A percentile compares a stretch with the other conserved stretches of the same genome.
phyloP scores from a whole-genome alignment of 75 land plant genomes.

The Adiantum capillusveneris region DNA sequence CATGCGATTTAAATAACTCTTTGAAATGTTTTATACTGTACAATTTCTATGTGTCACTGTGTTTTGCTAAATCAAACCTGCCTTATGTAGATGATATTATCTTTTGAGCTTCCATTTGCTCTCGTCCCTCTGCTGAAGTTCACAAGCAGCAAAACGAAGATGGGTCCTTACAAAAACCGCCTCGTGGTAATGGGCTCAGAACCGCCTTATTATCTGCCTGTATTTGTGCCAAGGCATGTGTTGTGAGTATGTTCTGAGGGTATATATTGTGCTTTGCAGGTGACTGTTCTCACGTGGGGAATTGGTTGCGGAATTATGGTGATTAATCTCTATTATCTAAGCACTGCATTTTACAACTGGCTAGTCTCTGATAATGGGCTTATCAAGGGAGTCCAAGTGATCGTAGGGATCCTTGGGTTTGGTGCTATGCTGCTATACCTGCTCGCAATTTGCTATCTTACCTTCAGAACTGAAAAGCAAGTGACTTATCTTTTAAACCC shows the following conservation, averaged over 20 bases:
- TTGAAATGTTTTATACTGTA: neutral
- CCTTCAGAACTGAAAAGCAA: slow-evolving; percentile 39
- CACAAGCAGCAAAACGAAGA: slow-evolving; percentile 83
- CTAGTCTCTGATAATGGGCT: slow-evolving; percentile 30
- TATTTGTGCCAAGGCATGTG: too few relatives aligned
- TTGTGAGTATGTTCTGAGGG: too few relatives aligned
- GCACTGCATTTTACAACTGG: slow-evolving; percentile 36
- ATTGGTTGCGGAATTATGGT: slow-evolving; percentile 51
- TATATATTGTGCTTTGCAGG: slow-evolving; percentile 30
- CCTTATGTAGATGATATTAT: slow-evolving; percentile 87
- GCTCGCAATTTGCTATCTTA: slow-evolving; percentile 40
- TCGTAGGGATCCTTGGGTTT: slow-evolving; percentile 59
- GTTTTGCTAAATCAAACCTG: neutral
- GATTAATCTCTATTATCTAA: slow-evolving; percentile 51
- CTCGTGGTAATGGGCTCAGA: slow-evolving; percentile 27
- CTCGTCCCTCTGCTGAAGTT: slow-evolving; percentile 91
- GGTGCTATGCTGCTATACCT: slow-evolving; percentile 37
- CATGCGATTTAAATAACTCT: too few relatives aligned
- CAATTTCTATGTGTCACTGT: neutral
- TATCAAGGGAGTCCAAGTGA: slow-evolving; percentile 13
- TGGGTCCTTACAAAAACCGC: slow-evolving; percentile 67
- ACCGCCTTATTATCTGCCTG: too few relatives aligned
- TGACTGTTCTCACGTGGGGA: slow-evolving; percentile 50
- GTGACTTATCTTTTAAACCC: slow-evolving; percentile 31
- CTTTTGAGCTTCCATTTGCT: slow-evolving; percentile 89